Base-by-base conservation (phyloP, 208 protist species). In the Trypanosoma cruzi region DNA sequence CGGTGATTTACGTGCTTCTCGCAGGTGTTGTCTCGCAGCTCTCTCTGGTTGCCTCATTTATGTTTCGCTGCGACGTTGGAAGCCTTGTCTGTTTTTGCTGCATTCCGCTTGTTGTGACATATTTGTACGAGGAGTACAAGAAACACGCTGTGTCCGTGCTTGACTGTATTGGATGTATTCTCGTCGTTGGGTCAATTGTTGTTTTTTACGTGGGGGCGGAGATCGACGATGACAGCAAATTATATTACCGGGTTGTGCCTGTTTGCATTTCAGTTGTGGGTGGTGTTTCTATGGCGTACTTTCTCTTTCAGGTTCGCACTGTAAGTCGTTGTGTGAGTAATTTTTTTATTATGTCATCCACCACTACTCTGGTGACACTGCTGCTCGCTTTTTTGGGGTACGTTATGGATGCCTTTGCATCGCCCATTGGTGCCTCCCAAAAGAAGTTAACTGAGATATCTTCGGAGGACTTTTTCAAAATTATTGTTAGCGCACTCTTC, bases 71-170 rank as follows among this genome's bases (percentile, higher is more conserved):
- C 46, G 54, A 46, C 29, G 18, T 63, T 56, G 61, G 64, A n/a
- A 55, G 46, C 26, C 34, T 74, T 50, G 24, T 70, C 16, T 75
- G 67, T 37, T 79, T 73, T 29, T 75, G 50, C 34, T 67, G 67
- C 54, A 65, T 37, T 24, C 74, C 74, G 32, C 67, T 79, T 26
- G 44, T 75, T 22, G 14, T 74, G 31, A 79, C 74, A 2, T 75
- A 67, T 26, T 48, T 70, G 11, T 79, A 79, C 58, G 74, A 79
- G 54, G 68, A 69, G 68, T 66, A 69, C 49, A 72, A 79, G 62
- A 37, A 54, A 34, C 74, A 79, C 32, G 64, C 54, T 60, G 74
- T 79, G 3, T 70, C 74, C 8, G 5, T 60, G 8, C 46, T 79
- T 13, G 67, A 69, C 58, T 29, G 53, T 1, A 28, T 75, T 6